Base-by-base conservation (phyloP, 2,329 filamentous ascomycete species). In the Ophiostoma populinum region DNA sequence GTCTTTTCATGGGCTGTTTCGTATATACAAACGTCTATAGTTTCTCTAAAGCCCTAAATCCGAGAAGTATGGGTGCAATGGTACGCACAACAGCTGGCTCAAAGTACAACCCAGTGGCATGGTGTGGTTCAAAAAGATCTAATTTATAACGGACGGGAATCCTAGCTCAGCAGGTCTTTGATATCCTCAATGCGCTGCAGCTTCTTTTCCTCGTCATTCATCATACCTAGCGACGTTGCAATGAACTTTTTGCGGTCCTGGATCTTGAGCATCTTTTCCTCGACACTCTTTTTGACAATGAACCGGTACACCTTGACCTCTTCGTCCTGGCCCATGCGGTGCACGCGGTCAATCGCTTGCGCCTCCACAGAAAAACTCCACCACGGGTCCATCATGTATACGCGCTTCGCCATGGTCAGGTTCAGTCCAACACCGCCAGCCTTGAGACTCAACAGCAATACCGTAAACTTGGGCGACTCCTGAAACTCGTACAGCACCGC, bases 381-480 rank as follows among this genome's bases (percentile, higher is more conserved):
- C 90, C 90, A 98, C 0, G 90, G 90, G 55, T 98, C 90, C 90
- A 98, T 95, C 80, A 98, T 92, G 59, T 79, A 98, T 5, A 98
- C 92, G 36, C 81, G 65, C 43, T 77, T 82, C 6, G 90, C 90
- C 45, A 75, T 76, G 1, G 87, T 95, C 41, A 98, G 57, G 50
- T 98, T 98, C 28, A 98, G 63, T 0, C 90, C 90, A 0, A 98
- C 90, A 17, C 90, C 92, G 5, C 92, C 90, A 0, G 92, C 90
- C 15, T 83, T 70, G 37, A 98, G 61, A 46, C 78, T 87, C 34
- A 98, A 69, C 2, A 98, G 63, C 4, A 98, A 61, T 1, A 98
- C 70, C 3, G 69, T 70, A 17, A 82, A 81, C 32, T 67, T 71
- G 2, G 60, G 53, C 38, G 62, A 54, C 34, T 70, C 58, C 1